phyloP scores from a whole-genome alignment of 1,139 yeast genomes.

The Candida frijolesensis region DNA sequence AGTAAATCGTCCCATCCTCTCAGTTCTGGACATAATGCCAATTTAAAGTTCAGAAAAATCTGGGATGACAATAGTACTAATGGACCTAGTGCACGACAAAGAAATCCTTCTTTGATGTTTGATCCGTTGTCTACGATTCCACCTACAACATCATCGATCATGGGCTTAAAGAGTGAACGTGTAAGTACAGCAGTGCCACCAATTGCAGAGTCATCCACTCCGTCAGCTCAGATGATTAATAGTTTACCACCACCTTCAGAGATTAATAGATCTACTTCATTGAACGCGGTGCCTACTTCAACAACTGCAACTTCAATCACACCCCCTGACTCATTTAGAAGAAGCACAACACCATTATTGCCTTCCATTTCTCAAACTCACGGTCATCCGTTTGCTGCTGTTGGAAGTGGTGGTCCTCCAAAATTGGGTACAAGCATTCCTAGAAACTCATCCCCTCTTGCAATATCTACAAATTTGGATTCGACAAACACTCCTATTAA shows the following conservation, averaged over 20 bases:
- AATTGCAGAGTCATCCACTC: conserved; percentile 1
- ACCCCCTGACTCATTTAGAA: conserved; percentile 6
- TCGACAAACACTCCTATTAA: conserved; percentile 7
- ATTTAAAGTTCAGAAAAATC: conserved; percentile 41
- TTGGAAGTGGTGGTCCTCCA: background rate
- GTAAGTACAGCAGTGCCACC: background rate
- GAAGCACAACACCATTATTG: conserved; percentile 7
- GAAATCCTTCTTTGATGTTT: conserved; percentile 39
- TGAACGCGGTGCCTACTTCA: conserved; percentile 4
- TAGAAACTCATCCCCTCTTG: conserved; percentile 1
- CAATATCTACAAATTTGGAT: background rate
- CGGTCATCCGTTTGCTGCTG: background rate
- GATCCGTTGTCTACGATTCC: conserved; percentile 41
- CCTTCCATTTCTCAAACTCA: conserved; percentile 11
- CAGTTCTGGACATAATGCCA: conserved; percentile 20
- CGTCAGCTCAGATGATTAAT: background rate
- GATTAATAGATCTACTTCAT: conserved; percentile 13
- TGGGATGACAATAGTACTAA: conserved; percentile 28
- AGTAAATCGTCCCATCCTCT: conserved; percentile 15
- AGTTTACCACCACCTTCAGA: conserved; percentile 11
- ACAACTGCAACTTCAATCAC: conserved; percentile 7
- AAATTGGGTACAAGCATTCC: conserved; percentile 1
- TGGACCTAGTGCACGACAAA: conserved; percentile 20
- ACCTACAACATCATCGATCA: conserved; percentile 5
- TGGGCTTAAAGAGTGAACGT: background rate